Evolutionary conservation across 2,329 filamentous ascomycete species (phyloP).

Genomic region (Colletotrichum noveboracense): DNA sequence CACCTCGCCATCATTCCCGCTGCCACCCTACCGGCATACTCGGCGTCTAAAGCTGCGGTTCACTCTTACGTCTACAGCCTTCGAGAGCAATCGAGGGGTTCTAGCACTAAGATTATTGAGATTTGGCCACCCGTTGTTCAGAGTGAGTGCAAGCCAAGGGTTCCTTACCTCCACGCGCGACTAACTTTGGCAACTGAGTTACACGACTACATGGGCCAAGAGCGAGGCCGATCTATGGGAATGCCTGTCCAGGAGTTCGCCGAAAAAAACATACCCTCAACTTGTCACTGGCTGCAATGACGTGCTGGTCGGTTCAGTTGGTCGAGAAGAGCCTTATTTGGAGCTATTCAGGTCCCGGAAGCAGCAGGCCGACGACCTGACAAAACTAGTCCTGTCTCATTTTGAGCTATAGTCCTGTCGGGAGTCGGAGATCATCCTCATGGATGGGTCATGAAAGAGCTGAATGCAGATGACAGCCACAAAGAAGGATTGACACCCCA

Average conservation of each 20-base stretch:
- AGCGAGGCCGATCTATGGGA: slow-evolving; percentile 19
- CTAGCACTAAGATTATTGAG: slow-evolving; percentile 38
- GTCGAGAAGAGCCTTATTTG: not conserved
- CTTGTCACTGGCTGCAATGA: slow-evolving; percentile 39
- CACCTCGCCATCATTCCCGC: slow-evolving; percentile 38
- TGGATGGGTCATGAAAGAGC: not conserved
- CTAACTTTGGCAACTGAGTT: slow-evolving; percentile 22
- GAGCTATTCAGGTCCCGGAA: not conserved
- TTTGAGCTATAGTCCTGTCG: not conserved
- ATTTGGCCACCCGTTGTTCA: slow-evolving; percentile 36
- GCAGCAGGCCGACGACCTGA: not conserved
- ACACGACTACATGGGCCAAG: slow-evolving; percentile 25
- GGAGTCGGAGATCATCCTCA: not conserved
- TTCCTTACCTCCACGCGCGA: slow-evolving; percentile 25
- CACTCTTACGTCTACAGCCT: slow-evolving; percentile 46
- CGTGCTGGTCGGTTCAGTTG: slow-evolving; percentile 15
- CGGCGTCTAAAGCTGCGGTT: slow-evolving; percentile 48
- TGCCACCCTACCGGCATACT: slow-evolving; percentile 41
- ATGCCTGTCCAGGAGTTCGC: slow-evolving; percentile 35
- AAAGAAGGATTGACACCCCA: not conserved
- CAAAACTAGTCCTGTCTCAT: not conserved
- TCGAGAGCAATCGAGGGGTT: slow-evolving; percentile 33
- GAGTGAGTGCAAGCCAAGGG: slow-evolving; percentile 29
- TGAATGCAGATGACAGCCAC: not conserved
- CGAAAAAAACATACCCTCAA: slow-evolving; percentile 36